Evolutionary conservation across 2,329 filamentous ascomycete genomes (phyloP).

Genomic region (Trichoderma simmonsii): DNA sequence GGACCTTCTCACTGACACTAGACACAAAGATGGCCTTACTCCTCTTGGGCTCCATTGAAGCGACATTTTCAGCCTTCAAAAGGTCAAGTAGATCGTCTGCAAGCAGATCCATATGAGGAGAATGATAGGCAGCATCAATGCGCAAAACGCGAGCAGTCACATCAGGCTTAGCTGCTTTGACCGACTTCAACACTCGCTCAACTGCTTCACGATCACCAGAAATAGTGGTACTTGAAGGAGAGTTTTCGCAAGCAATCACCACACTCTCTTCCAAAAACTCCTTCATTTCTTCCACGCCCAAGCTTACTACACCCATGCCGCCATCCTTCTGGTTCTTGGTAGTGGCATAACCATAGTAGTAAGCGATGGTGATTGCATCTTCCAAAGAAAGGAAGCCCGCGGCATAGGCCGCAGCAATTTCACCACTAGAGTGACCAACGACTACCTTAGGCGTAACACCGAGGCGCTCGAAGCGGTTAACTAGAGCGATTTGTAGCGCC

Average conservation of each 20-base stretch:
- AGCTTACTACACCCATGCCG: slow-evolving; percentile 35
- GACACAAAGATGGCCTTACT: slow-evolving; percentile 8
- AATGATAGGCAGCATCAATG: slow-evolving; percentile 32
- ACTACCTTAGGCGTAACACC: slow-evolving; percentile 23
- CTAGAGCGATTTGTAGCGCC: slow-evolving; percentile 50
- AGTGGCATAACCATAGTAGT: slow-evolving; percentile 21
- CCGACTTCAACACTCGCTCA: slow-evolving; percentile 21
- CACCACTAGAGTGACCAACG: slow-evolving; percentile 26
- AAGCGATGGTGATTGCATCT: slow-evolving; percentile 24
- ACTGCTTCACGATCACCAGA: slow-evolving; percentile 30
- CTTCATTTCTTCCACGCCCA: slow-evolving; percentile 25
- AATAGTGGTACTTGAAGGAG: slow-evolving; percentile 43
- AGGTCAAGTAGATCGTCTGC: slow-evolving; percentile 3
- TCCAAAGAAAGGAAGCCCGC: slow-evolving; percentile 20
- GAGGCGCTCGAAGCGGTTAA: slow-evolving; percentile 34
- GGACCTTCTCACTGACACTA: slow-evolving; percentile 13
- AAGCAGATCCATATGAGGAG: slow-evolving; percentile 27
- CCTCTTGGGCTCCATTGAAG: not conserved
- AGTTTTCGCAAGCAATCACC: slow-evolving; percentile 38
- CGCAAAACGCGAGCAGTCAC: slow-evolving; percentile 29
- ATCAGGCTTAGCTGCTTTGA: slow-evolving; percentile 34
- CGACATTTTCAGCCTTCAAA: not conserved
- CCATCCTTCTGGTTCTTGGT: slow-evolving; percentile 20
- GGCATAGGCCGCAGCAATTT: slow-evolving; percentile 28
- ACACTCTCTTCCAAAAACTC: slow-evolving; percentile 22